These are phyloP conservation scores for Paramecium octaurelia DNA, from an alignment of 73 alveolate species.

Conservation along the genomic window DNA sequence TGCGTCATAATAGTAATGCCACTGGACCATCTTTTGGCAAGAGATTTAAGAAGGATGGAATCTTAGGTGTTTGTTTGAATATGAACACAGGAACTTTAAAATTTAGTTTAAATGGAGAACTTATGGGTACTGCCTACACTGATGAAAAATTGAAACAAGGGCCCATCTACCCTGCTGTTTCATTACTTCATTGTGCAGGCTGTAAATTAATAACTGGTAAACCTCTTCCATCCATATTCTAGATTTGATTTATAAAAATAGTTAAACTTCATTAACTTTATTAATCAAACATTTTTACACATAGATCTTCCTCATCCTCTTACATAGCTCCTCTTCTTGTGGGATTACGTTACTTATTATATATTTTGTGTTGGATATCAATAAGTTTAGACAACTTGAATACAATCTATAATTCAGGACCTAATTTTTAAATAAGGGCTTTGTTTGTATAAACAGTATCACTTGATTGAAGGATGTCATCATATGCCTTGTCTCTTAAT, in stretches of 20 bases:
- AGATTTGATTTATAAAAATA: background rate
- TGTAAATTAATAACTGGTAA: slow-evolving; percentile 71
- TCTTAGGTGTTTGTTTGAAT: slow-evolving; percentile 73
- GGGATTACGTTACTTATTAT: background rate
- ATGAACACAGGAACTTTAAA: slow-evolving; percentile 79
- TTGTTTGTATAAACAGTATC: background rate
- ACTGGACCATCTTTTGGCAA: slow-evolving; percentile 79
- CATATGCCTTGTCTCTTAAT: background rate
- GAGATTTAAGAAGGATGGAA: slow-evolving; percentile 77
- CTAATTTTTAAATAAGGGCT: background rate
- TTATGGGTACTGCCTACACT: slow-evolving; percentile 74
- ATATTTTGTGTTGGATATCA: background rate
- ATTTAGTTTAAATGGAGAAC: slow-evolving; percentile 80
- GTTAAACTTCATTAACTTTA: background rate
- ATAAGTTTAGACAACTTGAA: background rate
- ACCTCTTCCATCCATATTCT: slow-evolving; percentile 61
- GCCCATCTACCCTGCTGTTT: slow-evolving; percentile 82
- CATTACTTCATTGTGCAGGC: slow-evolving; percentile 79
- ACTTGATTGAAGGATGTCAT: background rate
- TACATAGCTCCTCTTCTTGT: slow-evolving; percentile 6
- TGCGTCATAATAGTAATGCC: slow-evolving; percentile 79
- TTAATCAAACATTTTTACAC: background rate
- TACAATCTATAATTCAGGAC: background rate
- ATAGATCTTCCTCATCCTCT: slow-evolving; percentile 8
- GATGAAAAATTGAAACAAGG: slow-evolving; percentile 76